Evolutionary conservation across 2,329 filamentous ascomycete species (phyloP).

Genomic region (Pseudogymnoascus sp.): DNA sequence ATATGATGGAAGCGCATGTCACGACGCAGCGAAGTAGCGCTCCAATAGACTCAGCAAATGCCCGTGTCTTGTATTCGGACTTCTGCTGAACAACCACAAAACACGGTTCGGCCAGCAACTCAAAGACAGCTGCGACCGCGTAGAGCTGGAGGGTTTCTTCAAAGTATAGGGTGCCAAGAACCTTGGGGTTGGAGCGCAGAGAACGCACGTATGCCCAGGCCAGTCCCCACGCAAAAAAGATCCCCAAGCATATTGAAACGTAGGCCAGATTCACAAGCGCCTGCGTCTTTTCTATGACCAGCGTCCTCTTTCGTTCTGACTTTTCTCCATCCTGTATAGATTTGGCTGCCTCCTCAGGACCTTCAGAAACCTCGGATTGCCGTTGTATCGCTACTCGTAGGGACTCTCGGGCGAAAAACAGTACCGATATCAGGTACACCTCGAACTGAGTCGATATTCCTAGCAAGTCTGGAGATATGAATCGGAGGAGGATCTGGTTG

Average conservation of each 20-base stretch:
- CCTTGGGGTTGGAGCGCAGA: conserved; percentile 37
- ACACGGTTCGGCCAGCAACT: conserved; percentile 77
- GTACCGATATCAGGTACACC: conserved; percentile 82
- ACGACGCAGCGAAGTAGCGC: conserved; percentile 68
- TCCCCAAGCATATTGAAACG: conserved; percentile 61
- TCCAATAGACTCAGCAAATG: conserved; percentile 72
- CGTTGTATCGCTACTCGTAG: conserved; percentile 86
- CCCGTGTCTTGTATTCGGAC: conserved; percentile 70
- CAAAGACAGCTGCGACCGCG: conserved; percentile 51
- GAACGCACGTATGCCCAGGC: conserved; percentile 59
- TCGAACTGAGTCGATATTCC: conserved; percentile 86
- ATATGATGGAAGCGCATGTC: conserved; percentile 63
- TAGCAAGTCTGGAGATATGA: conserved; percentile 74
- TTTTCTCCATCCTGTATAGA: conserved; percentile 13
- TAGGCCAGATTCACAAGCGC: conserved; percentile 84
- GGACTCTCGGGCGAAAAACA: conserved; percentile 90
- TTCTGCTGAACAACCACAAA: conserved; percentile 82
- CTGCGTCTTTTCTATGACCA: conserved; percentile 43
- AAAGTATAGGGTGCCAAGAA: conserved; percentile 54
- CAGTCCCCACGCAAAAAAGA: conserved; percentile 53
- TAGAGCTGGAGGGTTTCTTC: conserved; percentile 44
- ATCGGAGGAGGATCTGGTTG: conserved; percentile 85
- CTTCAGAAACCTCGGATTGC: conserved; percentile 38
- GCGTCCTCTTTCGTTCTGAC: conserved; percentile 16
- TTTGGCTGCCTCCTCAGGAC: conserved; percentile 10